Evolutionary conservation across 148 eudicot species (phyloP).

Genomic region (Pouteria glomerata): DNA sequence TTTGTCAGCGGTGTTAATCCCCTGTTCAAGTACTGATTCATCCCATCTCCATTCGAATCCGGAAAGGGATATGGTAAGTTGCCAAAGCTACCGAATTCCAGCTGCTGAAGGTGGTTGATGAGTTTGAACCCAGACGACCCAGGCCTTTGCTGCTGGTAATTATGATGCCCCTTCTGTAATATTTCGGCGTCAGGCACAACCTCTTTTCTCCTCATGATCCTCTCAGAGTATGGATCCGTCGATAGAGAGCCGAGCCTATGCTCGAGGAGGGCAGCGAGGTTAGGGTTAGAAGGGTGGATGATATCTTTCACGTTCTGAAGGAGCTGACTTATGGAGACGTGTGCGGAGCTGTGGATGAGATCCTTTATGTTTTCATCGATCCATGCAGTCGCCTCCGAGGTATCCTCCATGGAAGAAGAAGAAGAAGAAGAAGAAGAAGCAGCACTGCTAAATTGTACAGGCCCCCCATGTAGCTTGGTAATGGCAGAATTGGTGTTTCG

Average conservation of each 20-base stretch:
- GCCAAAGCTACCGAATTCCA: not conserved
- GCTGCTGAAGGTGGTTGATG: too few relatives aligned
- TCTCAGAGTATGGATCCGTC: constrained; percentile 15
- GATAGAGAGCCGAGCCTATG: constrained; percentile 68
- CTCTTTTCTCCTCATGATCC: constrained; percentile 3
- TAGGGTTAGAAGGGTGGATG: constrained; percentile 90
- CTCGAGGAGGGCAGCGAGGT: constrained; percentile 71
- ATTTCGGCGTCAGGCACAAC: not conserved
- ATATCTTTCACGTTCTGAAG: constrained; percentile 83
- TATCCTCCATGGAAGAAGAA: constrained; percentile 13
- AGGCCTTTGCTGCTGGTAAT: not conserved
- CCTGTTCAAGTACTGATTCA: constrained; percentile 17
- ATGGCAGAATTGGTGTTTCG: too few relatives aligned
- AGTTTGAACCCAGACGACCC: constrained; percentile 8
- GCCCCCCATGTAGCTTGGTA: not conserved
- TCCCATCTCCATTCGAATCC: not conserved
- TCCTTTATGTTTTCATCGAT: constrained; percentile 80
- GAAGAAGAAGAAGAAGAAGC: not conserved
- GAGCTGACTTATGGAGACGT: constrained; percentile 68
- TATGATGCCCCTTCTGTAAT: not conserved
- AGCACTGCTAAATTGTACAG: not conserved
- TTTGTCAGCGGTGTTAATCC: constrained; percentile 11
- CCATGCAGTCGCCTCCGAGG: constrained; percentile 47
- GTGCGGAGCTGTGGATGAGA: constrained; percentile 55
- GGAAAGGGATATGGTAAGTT: constrained; percentile 5